A percentile compares a stretch with the other conserved stretches of the same genome.
Evolutionary conservation across 495 filamentous ascomycete genomes (phyloP).

Genomic region (Jackrogersella minutella): DNA sequence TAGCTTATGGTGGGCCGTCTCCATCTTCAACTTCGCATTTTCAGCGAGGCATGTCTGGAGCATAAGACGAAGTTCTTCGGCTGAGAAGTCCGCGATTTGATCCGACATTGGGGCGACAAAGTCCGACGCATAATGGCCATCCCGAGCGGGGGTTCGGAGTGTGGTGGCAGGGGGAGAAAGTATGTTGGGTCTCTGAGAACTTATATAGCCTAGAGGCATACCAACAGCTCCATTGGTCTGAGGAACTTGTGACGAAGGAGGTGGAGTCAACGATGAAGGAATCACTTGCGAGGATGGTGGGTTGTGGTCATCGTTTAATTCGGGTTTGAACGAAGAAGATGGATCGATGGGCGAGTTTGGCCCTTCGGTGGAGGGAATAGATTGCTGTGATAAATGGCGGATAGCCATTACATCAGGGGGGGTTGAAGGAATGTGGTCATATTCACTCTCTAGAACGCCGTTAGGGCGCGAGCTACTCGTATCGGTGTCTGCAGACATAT

Average conservation of each 20-base stretch:
- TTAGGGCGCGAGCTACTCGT: slow-evolving; percentile 35
- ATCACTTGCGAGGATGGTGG: slow-evolving; percentile 46
- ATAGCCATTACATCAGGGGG: slow-evolving; percentile 47
- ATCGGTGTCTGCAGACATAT: slow-evolving; percentile 38
- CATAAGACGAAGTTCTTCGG: slow-evolving; percentile 65
- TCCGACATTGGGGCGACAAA: slow-evolving; percentile 66
- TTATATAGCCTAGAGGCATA: slow-evolving; percentile 53
- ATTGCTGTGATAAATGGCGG: slow-evolving; percentile 48
- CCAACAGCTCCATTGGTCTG: slow-evolving; percentile 44
- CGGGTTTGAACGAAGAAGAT: slow-evolving; percentile 48
- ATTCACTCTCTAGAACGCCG: slow-evolving; percentile 39
- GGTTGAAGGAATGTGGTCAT: slow-evolving; percentile 52
- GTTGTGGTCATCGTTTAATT: slow-evolving; percentile 50
- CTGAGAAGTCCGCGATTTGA: slow-evolving; percentile 68
- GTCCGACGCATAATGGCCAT: slow-evolving; percentile 57
- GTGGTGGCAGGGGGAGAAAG: slow-evolving; percentile 66
- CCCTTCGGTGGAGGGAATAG: slow-evolving; percentile 55
- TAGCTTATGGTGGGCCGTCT: slow-evolving; percentile 88
- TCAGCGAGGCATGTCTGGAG: slow-evolving; percentile 62
- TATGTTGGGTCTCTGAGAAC: slow-evolving; percentile 52
- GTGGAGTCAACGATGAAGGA: slow-evolving; percentile 70
- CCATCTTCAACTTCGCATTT: slow-evolving; percentile 73
- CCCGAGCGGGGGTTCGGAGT: slow-evolving; percentile 58
- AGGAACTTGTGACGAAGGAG: slow-evolving; percentile 74
- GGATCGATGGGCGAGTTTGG: slow-evolving; percentile 52